These are phyloP conservation scores for Phalaenopsis equestris DNA, from an alignment of 106 monocot species.

Conservation along the genomic window DNA sequence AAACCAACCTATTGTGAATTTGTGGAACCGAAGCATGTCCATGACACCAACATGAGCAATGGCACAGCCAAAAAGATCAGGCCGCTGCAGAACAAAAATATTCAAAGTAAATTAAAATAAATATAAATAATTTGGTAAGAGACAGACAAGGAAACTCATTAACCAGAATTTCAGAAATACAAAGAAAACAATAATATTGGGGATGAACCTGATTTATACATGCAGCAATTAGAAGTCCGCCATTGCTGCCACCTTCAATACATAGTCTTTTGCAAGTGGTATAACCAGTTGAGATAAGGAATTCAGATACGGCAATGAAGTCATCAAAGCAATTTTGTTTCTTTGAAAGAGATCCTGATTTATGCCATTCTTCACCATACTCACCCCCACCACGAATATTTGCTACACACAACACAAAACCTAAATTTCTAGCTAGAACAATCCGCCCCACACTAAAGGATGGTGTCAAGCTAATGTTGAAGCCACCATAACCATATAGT, in stretches of 20 bases:
- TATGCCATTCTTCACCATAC: conserved; percentile 98
- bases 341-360: conserved; percentile 72
- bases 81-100: conserved; percentile 44
- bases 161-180: neutral
- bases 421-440: conserved; percentile 63
- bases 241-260: conserved; percentile 98
- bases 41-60: conserved; percentile 96
- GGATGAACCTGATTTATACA: conserved; percentile 77
- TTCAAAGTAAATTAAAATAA: conserved; percentile 1
- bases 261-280: conserved; percentile 57
- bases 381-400: conserved; percentile 99
- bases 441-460: conserved; percentile 48
- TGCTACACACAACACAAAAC: conserved; percentile 61
- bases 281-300: conserved; percentile 62
- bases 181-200: neutral
- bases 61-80: conserved; percentile 95
- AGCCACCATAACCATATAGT: conserved; percentile 94
- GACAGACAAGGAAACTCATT: neutral
- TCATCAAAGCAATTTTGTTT: conserved; percentile 99
- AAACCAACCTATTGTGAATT: conserved; percentile 74
- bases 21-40: conserved; percentile 99
- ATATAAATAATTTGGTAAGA: neutral
- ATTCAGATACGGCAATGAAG: conserved; percentile 79
- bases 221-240: conserved; percentile 89
- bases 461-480: conserved; percentile 77